Percentiles rank a stretch among this genome's conserved stretches.
Conservation (phyloP, 352 stramenopile species). For the Pythium monospermum region DNA sequence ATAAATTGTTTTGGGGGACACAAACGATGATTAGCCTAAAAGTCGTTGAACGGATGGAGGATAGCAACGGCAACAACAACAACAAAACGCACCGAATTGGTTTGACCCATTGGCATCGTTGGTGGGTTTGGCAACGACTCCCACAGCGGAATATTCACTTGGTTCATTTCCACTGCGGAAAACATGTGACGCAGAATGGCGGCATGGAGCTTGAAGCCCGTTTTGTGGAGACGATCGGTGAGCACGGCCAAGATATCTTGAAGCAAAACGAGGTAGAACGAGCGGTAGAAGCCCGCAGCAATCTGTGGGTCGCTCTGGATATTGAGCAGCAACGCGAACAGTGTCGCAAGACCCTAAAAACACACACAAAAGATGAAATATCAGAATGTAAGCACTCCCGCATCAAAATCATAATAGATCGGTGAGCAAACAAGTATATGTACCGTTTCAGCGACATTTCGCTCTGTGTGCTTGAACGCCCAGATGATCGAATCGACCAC, state of each 20-base stretch:
- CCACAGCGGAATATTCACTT: conserved; percentile 95
- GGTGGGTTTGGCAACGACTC: conserved; percentile 82
- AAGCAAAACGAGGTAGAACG: conserved; percentile 93
- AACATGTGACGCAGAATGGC: conserved; percentile 98
- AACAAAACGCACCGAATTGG: conserved; percentile 58
- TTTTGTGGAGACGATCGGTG: conserved; percentile 99
- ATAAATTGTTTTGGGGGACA: not conserved
- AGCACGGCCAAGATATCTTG: conserved; percentile 97
- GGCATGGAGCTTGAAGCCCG: conserved; percentile 97
- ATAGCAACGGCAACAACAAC: not conserved
- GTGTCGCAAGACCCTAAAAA: conserved; percentile 90
- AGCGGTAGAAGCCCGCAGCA: conserved; percentile 96
- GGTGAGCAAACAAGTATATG: not conserved
- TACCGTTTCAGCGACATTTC: conserved; percentile 96
- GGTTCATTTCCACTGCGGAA: conserved; percentile 94
- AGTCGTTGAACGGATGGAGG: not conserved
- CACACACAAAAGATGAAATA: not conserved
- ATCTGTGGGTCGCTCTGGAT: conserved; percentile 94
- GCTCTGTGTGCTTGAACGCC: conserved; percentile 99
- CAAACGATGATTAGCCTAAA: not conserved
- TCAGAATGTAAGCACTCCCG: not conserved
- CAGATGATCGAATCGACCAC: conserved; percentile 99
- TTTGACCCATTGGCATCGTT: conserved; percentile 54
- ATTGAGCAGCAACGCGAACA: conserved; percentile 96
- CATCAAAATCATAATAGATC: not conserved